Evolutionary conservation across 495 filamentous ascomycete species (phyloP).

Genomic region (Aspergillus diversus): DNA sequence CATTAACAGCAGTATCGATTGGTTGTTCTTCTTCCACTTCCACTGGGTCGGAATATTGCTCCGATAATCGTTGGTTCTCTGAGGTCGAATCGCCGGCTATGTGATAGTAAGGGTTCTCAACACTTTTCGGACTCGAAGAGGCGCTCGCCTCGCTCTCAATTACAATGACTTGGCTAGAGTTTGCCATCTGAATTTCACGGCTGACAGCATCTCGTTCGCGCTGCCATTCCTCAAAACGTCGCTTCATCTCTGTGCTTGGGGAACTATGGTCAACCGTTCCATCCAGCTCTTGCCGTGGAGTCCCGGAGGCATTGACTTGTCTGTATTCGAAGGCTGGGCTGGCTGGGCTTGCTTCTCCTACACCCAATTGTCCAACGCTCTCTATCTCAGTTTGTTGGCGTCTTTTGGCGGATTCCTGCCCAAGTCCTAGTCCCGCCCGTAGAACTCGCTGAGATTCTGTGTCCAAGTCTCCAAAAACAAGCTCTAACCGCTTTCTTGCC

Average conservation of each 20-base stretch:
- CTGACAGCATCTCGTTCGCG: slow-evolving; percentile 54
- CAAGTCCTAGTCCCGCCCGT: slow-evolving; percentile 50
- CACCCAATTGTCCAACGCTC: slow-evolving; percentile 2
- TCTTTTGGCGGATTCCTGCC: slow-evolving; percentile 51
- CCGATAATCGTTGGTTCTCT: neutral
- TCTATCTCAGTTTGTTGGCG: slow-evolving; percentile 22
- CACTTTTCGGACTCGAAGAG: slow-evolving; percentile 8
- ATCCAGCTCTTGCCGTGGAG: slow-evolving; percentile 20
- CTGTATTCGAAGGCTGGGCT: slow-evolving; percentile 1
- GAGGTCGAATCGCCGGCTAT: neutral
- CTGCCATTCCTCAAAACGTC: slow-evolving; percentile 52
- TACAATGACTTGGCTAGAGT: slow-evolving; percentile 51
- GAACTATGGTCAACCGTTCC: slow-evolving; percentile 13
- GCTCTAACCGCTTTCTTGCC: slow-evolving; percentile 41
- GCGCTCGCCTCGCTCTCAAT: slow-evolving; percentile 51
- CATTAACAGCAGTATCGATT: slow-evolving; percentile 2
- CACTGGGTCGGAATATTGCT: neutral
- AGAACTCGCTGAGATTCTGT: slow-evolving; percentile 47
- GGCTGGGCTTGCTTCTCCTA: slow-evolving; percentile 17
- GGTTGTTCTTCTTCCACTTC: neutral
- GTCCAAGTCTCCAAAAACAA: slow-evolving; percentile 50
- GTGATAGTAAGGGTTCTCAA: slow-evolving; percentile 4
- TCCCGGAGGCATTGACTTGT: slow-evolving; percentile 13
- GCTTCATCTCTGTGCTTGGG: slow-evolving; percentile 28
- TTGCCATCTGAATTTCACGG: slow-evolving; percentile 51